Percentiles rank a stretch among this genome's conserved stretches.
These are phyloP conservation scores for Parsonsia alboflavescens DNA, from an alignment of 257 asterid species.

Conservation along the genomic window DNA sequence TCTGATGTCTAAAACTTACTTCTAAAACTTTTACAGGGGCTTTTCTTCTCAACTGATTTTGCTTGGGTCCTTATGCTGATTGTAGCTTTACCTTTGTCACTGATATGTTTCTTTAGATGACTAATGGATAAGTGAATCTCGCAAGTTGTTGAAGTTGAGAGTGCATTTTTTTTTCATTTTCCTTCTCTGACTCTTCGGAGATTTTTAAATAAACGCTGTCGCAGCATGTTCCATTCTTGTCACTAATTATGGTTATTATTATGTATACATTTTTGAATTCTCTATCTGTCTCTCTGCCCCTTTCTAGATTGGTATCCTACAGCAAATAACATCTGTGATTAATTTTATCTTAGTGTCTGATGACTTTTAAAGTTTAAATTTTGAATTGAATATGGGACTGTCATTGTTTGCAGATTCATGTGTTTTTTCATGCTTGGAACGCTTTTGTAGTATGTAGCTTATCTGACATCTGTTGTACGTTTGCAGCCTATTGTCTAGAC, in stretches of 20 bases:
- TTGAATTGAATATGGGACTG: not conserved
- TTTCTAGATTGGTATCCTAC: not conserved
- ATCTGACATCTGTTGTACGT: not conserved
- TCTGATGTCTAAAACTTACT: not conserved
- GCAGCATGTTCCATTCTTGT: not conserved
- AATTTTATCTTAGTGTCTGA: not conserved
- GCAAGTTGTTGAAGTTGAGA: not conserved
- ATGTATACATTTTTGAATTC: not conserved
- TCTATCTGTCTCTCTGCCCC: not conserved
- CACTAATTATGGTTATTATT: not conserved
- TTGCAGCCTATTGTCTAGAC: conserved; percentile 59
- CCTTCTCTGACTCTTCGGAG: not conserved
- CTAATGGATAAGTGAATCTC: not conserved
- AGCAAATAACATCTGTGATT: not conserved
- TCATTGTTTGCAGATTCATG: not conserved
- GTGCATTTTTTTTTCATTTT: not conserved
- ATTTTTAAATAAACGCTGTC: not conserved
- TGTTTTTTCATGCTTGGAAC: not conserved
- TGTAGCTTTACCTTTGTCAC: not conserved
- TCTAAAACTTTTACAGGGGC: no score
- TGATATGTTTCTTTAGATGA: not conserved
- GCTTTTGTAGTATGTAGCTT: not conserved
- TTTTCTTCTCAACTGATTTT: no score
- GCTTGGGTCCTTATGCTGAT: no score
- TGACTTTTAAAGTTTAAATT: not conserved